phyloP scores from a whole-genome alignment of 805 yeast species.

The Blastobotrys peoriensis region DNA sequence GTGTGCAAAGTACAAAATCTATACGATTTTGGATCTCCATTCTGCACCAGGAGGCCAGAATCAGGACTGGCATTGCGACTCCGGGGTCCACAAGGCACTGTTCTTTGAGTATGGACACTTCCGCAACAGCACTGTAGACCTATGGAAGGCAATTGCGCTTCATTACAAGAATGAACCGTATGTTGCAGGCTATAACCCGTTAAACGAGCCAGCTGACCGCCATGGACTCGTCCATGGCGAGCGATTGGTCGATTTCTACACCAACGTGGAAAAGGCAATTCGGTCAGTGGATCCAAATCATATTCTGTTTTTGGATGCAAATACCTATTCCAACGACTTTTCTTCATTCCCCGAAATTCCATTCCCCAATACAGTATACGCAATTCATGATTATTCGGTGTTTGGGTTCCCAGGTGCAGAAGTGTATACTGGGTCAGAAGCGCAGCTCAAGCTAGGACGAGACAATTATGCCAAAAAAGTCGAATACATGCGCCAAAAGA shows the following conservation, averaged over 20 bases:
- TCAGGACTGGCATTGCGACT: slow-evolving; percentile 51
- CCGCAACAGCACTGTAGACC: slow-evolving; percentile 41
- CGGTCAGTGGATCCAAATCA: slow-evolving; percentile 44
- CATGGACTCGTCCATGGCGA: too few relatives aligned
- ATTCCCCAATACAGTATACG: slow-evolving; percentile 42
- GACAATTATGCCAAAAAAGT: slow-evolving; percentile 40
- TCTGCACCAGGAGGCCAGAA: slow-evolving; percentile 50
- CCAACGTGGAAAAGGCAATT: slow-evolving; percentile 34
- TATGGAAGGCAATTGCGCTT: slow-evolving; percentile 42
- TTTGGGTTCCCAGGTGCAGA: slow-evolving; percentile 40
- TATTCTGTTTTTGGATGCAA: slow-evolving; percentile 44
- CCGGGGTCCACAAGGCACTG: slow-evolving; percentile 40
- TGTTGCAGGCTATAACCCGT: slow-evolving; percentile 50
- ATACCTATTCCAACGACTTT: slow-evolving; percentile 48
- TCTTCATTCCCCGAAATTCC: slow-evolving; percentile 37
- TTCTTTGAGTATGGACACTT: slow-evolving; percentile 47
- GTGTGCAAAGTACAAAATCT: slow-evolving; percentile 43
- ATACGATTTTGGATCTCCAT: slow-evolving; percentile 45
- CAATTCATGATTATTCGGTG: slow-evolving; percentile 43
- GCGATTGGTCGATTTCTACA: slow-evolving; percentile 37
- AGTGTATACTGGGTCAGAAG: slow-evolving; percentile 32
- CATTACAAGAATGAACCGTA: slow-evolving; percentile 42
- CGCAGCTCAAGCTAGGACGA: slow-evolving; percentile 33
- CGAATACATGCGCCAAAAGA: slow-evolving; percentile 35
- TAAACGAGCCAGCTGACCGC: slow-evolving; percentile 48